Evolutionary conservation across 345 rosid species (phyloP), one percentile per base, ranked within the genome.

Genomic region (Salix purpurea): DNA sequence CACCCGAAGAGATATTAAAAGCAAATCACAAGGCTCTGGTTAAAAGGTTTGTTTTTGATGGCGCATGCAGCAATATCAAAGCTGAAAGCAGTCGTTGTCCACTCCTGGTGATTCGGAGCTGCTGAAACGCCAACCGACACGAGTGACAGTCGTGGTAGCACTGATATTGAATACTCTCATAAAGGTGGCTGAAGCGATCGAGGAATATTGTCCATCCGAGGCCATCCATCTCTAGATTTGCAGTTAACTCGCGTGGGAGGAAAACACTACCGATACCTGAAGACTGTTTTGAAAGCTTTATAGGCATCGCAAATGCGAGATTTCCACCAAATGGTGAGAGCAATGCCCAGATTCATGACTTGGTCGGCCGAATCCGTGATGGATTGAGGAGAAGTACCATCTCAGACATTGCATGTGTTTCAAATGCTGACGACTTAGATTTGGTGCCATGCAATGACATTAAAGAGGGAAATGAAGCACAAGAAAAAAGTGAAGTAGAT

Each of bases 311-410:
- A 1, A 4, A 7, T 12, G 72, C 79, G 18, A 46, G 67, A 32
- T 83, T 77, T n/a, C 28, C 64, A 5, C 61, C 83, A 58, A 30
- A 13, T 34, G 69, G 8, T 15, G 69, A 30, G 18, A 32, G 9
- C 69, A 66, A 7, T 30, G 19, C 18, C 11, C 39, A 34, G 23
- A 7, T 34, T 66, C 69, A 66, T 28, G 69, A 18, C 7, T 18
- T 34, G 12, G 69, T 32, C 8, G 39, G 9, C 39, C 12, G 9
- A 30, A 21, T 32, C 21, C 44, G 11, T 32, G 21, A 30, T 30
- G 69, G 39, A 14, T 2, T 34, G 36, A 32, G 19, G 10, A 66
- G 36, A 32, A 4, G 13, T 1, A 66, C 40, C 44, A 14, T 34
- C 21, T 1, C 69, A 19, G 40, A 66, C 16, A 6, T 66, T 66